Percentiles rank a stretch among this genome's conserved stretches.
These are phyloP conservation scores for Xylaria intraflava DNA, from an alignment of 495 filamentous ascomycete species.

Conservation along the genomic window DNA sequence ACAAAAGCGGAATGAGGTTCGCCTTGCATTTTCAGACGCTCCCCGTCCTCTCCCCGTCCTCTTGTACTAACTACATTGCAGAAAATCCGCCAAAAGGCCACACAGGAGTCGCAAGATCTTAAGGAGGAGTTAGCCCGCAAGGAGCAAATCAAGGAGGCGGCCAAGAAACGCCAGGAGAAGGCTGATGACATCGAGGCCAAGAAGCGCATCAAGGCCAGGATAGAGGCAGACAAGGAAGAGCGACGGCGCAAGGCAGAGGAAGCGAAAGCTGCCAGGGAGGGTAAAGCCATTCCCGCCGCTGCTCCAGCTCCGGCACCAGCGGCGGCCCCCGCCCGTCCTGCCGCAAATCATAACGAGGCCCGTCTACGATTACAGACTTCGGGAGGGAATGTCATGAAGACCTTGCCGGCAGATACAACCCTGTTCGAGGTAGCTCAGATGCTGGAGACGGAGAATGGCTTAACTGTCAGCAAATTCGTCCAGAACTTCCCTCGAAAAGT, in stretches of 20 bases:
- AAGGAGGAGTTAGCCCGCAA: constrained; percentile 83
- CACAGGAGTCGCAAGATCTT: constrained; percentile 66
- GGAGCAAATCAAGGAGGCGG: constrained; percentile 83
- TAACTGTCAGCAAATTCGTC: constrained; percentile 63
- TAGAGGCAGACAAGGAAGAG: constrained; percentile 84
- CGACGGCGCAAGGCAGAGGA: constrained; percentile 73
- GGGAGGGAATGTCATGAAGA: constrained; percentile 70
- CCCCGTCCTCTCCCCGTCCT: neutral
- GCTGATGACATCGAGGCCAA: constrained; percentile 79
- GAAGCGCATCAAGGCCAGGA: constrained; percentile 81
- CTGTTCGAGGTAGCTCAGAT: constrained; percentile 85
- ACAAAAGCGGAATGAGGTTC: constrained; percentile 82
- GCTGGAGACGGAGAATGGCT: constrained; percentile 53
- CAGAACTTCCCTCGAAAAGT: constrained; percentile 84
- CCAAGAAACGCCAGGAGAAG: constrained; percentile 79
- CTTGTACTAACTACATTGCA: constrained; percentile 26
- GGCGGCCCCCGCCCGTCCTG: constrained; percentile 28
- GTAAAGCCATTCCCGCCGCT: constrained; percentile 46
- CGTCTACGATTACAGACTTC: constrained; percentile 75
- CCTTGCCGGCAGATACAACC: constrained; percentile 75
- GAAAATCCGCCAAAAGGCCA: constrained; percentile 83
- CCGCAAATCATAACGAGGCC: constrained; percentile 62
- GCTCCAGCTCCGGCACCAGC: constrained; percentile 28
- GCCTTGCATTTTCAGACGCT: neutral
- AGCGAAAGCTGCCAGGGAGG: constrained; percentile 77